Percentiles rank a stretch among this genome's conserved stretches.
phyloP scores from a whole-genome alignment of 305 asterid species.

The Fraxinus sp. region DNA sequence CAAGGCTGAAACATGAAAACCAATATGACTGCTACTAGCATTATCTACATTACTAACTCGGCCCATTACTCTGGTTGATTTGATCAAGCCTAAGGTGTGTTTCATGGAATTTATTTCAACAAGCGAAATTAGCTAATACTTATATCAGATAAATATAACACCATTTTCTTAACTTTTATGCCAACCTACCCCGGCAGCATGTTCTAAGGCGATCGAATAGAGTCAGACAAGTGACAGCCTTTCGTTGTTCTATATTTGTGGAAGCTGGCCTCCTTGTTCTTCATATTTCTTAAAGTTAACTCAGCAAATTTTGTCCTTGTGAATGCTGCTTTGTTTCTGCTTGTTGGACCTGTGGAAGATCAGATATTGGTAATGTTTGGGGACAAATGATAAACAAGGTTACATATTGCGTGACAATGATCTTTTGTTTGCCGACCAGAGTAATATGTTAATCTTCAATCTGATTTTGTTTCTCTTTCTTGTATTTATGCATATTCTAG shows the following conservation, averaged over 20 bases:
- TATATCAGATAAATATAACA: not conserved
- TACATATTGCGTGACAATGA: not conserved
- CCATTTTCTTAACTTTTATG: not conserved
- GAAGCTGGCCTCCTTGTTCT: slow-evolving; percentile 12
- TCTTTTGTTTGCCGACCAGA: not conserved
- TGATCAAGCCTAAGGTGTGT: not conserved
- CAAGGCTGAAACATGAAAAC: slow-evolving; percentile 34
- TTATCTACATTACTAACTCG: slow-evolving; percentile 25
- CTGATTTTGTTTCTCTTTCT: not conserved
- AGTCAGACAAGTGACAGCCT: not conserved
- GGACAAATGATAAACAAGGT: slow-evolving; percentile 11
- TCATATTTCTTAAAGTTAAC: slow-evolving; percentile 15
- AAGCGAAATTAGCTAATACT: not conserved
- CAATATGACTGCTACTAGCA: slow-evolving; percentile 31
- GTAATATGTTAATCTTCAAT: slow-evolving; percentile 16
- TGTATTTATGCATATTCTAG: not conserved
- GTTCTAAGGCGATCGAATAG: not conserved
- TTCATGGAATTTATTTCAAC: not conserved
- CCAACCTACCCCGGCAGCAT: not conserved
- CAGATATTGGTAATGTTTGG: not conserved
- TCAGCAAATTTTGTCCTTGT: slow-evolving; percentile 6
- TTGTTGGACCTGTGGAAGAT: not conserved
- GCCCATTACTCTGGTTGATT: not conserved
- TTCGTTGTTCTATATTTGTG: slow-evolving; percentile 3
- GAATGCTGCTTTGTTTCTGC: slow-evolving; percentile 14